phyloP scores from a whole-genome alignment of 495 filamentous ascomycete species.

The Aspergillus steynii region DNA sequence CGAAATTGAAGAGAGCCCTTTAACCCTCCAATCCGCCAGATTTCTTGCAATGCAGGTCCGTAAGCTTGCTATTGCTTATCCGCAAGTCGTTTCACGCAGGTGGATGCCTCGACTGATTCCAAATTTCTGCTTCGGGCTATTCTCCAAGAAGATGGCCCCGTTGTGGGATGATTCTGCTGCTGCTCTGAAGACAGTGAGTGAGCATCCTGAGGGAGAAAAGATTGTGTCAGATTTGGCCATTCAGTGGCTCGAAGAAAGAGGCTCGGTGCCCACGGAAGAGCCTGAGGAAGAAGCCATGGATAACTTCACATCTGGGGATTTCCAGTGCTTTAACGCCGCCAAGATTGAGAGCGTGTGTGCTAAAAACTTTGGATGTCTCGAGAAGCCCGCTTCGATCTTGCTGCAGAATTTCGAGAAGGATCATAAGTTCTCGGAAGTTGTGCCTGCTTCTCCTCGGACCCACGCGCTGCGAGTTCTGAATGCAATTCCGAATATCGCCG shows the following conservation, averaged over 20 bases:
- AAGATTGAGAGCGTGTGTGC: slow-evolving; percentile 51
- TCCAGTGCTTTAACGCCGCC: slow-evolving; percentile 76
- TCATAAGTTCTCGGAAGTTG: slow-evolving; percentile 31
- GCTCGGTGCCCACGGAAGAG: slow-evolving; percentile 34
- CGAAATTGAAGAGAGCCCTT: slow-evolving; percentile 73
- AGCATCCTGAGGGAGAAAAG: slow-evolving; percentile 68
- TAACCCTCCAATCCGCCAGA: slow-evolving; percentile 72
- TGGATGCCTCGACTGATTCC: slow-evolving; percentile 75
- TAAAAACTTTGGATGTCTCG: slow-evolving; percentile 25
- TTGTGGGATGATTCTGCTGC: slow-evolving; percentile 82
- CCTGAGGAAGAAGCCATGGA: slow-evolving; percentile 22
- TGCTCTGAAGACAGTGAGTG: slow-evolving; percentile 72
- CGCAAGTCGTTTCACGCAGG: slow-evolving; percentile 49
- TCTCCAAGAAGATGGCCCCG: slow-evolving; percentile 78
- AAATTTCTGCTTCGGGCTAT: slow-evolving; percentile 82
- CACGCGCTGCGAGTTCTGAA: slow-evolving; percentile 81
- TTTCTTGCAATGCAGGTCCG: slow-evolving; percentile 81
- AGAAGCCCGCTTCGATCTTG: slow-evolving; percentile 25
- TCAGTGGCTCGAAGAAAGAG: slow-evolving; percentile 69
- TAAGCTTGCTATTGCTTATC: slow-evolving; percentile 65
- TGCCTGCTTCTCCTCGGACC: slow-evolving; percentile 56
- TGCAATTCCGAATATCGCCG: slow-evolving; percentile 70
- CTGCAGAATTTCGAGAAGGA: slow-evolving; percentile 36
- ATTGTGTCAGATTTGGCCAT: slow-evolving; percentile 73
- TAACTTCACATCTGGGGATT: slow-evolving; percentile 52